phyloP scores from a whole-genome alignment of 495 filamentous ascomycete genomes.

The Podospora australis region DNA sequence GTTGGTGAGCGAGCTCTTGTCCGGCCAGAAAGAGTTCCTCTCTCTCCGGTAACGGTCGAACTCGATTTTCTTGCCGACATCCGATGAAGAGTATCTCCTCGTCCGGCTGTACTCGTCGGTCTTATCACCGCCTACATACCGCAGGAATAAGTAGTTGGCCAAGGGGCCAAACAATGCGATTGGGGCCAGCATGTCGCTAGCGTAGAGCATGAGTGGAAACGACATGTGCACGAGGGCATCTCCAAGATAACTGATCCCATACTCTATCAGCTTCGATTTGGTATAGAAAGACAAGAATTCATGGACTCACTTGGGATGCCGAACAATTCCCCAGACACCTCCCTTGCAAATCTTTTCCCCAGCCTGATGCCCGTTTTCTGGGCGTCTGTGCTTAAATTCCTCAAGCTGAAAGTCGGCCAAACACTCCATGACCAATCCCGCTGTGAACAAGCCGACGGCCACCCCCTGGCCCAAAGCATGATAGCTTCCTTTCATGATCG shows the following conservation, averaged over 20 bases:
- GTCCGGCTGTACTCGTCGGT: slow-evolving; percentile 44
- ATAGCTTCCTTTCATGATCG: slow-evolving; percentile 14
- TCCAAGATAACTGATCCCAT: slow-evolving; percentile 56
- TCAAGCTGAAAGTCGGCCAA: slow-evolving; percentile 50
- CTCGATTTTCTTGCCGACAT: slow-evolving; percentile 45
- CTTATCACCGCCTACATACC: slow-evolving; percentile 48
- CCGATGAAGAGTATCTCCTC: slow-evolving; percentile 39
- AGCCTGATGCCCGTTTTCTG: slow-evolving; percentile 5
- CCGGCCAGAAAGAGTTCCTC: slow-evolving; percentile 55
- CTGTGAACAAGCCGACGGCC: slow-evolving; percentile 48
- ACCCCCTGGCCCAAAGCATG: slow-evolving; percentile 32
- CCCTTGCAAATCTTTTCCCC: slow-evolving; percentile 35
- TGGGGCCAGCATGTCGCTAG: slow-evolving; percentile 45
- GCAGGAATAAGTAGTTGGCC: slow-evolving; percentile 53
- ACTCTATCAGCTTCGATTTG: no score
- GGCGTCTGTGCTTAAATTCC: slow-evolving; percentile 30
- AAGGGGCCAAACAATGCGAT: slow-evolving; percentile 48
- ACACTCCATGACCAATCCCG: slow-evolving; percentile 47
- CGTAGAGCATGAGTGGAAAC: slow-evolving; percentile 44
- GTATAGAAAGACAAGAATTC: neutral
- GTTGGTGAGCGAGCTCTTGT: slow-evolving; percentile 38
- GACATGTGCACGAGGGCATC: slow-evolving; percentile 50
- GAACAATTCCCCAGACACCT: slow-evolving; percentile 54
- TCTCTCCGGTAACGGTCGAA: slow-evolving; percentile 41
- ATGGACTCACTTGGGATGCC: slow-evolving; percentile 52